Evolutionary conservation across 805 yeast genomes (phyloP), one percentile per base, ranked within the genome.

Genomic region (Kurtzmaniella fragi): DNA sequence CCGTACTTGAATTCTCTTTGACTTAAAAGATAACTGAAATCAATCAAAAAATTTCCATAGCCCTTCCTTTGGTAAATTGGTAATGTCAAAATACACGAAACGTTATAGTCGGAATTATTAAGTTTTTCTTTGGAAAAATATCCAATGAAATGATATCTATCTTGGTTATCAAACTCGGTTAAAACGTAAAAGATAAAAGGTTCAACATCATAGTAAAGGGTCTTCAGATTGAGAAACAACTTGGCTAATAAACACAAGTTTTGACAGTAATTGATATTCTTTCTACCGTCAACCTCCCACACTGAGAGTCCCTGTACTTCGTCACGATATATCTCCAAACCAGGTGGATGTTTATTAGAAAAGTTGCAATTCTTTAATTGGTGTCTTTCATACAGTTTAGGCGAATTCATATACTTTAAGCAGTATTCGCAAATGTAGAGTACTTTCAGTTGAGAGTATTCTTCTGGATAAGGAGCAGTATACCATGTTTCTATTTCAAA

Each of bases 161-260:
- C 62, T 15, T 41, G 37, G 17, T 50, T 67, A 50, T 80, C 85
- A 32, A 74, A 67, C 47, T 84, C 93, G 4, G 91, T 84, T 33
- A 93, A 61, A 2, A 90, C 79, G 60, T 91, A 93, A 55, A 93
- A 93, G 55, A 84, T 75, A 51, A 91, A 91, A 1, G 98, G 96
- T 58, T 93, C 96, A 32, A 91, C 98, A 53, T 93, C 98, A 56
- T 88, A 88, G 56, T 89, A 90, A 37, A 93, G 67, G 0, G 97
- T 88, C 55, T 93, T 93, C 2, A 96, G 87, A 58, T 90, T 87
- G 37, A 93, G 69, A 53, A 90, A 93, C 42, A 89, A 63, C 57
- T 91, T 93, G 2, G 97, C 95, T 47, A 93, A 60, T 32, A 91
- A 67, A 65, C 99, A 93, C 40, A 93, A 62, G 55, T 88, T 89